Evolutionary conservation across 805 yeast species (phyloP).

Genomic region (Sugiyamaella marilandica): DNA sequence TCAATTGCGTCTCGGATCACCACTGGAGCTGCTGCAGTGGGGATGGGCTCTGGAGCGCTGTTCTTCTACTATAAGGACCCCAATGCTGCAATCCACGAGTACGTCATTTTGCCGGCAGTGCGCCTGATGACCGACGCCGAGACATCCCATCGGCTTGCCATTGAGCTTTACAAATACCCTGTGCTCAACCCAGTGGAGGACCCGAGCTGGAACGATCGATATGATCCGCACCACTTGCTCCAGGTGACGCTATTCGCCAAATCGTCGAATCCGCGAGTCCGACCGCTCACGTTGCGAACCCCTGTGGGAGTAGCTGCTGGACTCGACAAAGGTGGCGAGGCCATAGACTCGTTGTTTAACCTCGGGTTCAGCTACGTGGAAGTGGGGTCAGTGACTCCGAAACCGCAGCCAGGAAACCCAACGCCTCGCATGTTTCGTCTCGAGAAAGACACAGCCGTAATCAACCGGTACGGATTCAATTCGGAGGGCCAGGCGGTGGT

Average conservation of each 20-base stretch:
- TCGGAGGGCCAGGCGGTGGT: slow-evolving; percentile 82
- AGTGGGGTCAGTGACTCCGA: slow-evolving; percentile 88
- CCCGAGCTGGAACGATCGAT: slow-evolving; percentile 23
- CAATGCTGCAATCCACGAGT: slow-evolving; percentile 77
- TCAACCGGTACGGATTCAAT: slow-evolving; percentile 92
- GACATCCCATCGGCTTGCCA: slow-evolving; percentile 73
- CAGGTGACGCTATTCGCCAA: slow-evolving; percentile 26
- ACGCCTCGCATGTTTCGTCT: slow-evolving; percentile 84
- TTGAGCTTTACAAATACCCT: slow-evolving; percentile 54
- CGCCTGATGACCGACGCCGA: slow-evolving; percentile 77
- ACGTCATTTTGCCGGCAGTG: slow-evolving; percentile 70
- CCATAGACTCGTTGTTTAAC: slow-evolving; percentile 71
- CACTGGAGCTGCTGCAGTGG: slow-evolving; percentile 1
- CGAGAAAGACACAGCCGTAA: slow-evolving; percentile 80
- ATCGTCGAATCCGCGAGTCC: slow-evolving; percentile 26
- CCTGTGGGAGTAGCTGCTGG: slow-evolving; percentile 97
- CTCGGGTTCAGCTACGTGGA: slow-evolving; percentile 87
- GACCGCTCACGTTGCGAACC: slow-evolving; percentile 44
- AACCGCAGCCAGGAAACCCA: slow-evolving; percentile 95
- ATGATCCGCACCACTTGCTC: slow-evolving; percentile 30
- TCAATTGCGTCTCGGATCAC: slow-evolving; percentile 6
- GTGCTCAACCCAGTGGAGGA: slow-evolving; percentile 28
- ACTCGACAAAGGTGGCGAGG: slow-evolving; percentile 89
- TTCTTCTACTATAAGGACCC: slow-evolving; percentile 62
- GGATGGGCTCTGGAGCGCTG: slow-evolving; percentile 8